A percentile compares a stretch with the other conserved stretches of the same genome.
Conservation (phyloP, 306 rosid genomes). For the Acacia acuminata region DNA sequence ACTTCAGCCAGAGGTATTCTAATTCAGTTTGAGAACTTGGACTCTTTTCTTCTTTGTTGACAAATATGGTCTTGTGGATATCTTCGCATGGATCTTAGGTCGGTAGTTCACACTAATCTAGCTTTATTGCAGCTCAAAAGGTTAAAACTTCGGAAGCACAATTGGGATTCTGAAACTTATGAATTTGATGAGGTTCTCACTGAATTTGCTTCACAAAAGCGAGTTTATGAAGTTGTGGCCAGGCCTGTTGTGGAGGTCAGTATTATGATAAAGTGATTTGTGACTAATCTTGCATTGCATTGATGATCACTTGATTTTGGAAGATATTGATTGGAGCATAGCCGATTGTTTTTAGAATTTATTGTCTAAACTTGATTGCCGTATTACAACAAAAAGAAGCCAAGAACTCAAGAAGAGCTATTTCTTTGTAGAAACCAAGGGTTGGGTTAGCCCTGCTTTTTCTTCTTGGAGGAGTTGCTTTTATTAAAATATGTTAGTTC, state of each 20-base stretch:
- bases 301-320: constrained; percentile 6
- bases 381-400: constrained; percentile 7
- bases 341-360: constrained; percentile 8
- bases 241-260: constrained; percentile 99
- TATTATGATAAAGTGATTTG: constrained; percentile 20
- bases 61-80: neutral
- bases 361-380: neutral
- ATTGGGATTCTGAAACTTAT: constrained; percentile 98
- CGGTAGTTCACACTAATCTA: constrained; percentile 16
- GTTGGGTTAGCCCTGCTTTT: constrained; percentile 5
- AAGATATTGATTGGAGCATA: constrained; percentile 14
- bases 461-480: constrained; percentile 34
- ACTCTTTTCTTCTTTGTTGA: constrained; percentile 12
- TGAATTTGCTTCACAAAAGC: constrained; percentile 95
- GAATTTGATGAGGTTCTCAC: constrained; percentile 98
- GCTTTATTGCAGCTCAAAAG: constrained; percentile 80
- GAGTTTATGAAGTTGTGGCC: constrained; percentile 96
- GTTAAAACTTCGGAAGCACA: constrained; percentile 92
- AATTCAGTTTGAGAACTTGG: neutral
- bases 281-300: constrained; percentile 18
- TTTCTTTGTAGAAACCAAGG: constrained; percentile 5
- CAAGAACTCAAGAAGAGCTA: neutral
- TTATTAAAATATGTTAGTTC: constrained; percentile 31
- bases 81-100: neutral
- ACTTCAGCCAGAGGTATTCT: constrained; percentile 87